Percentiles rank a stretch among this genome's conserved stretches.
Evolutionary conservation across 345 rosid genomes (phyloP).

Genomic region (Luvunga scandens): DNA sequence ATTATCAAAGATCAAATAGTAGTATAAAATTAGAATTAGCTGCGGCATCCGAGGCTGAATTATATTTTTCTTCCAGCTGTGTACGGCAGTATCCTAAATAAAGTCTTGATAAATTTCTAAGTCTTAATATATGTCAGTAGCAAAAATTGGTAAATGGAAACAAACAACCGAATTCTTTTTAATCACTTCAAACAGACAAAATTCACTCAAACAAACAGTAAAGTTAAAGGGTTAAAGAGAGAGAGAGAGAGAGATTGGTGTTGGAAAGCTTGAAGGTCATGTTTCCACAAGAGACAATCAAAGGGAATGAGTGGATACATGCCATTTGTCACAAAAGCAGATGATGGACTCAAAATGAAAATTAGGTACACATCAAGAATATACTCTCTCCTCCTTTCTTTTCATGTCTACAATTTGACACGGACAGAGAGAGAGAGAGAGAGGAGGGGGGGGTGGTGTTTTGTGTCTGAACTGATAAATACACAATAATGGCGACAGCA

Average conservation of each 20-base stretch:
- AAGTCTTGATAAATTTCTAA: too few species aligned
- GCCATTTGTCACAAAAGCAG: constrained; percentile 18
- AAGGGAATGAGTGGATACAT: background rate
- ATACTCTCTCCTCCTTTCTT: background rate
- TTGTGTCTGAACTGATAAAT: constrained; percentile 8
- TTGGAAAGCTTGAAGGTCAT: constrained; percentile 6
- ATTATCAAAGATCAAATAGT: too few species aligned
- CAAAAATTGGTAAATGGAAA: too few species aligned
- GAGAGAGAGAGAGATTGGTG: background rate
- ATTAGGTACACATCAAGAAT: constrained; percentile 26
- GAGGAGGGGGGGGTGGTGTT: background rate
- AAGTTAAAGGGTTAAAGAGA: too few species aligned
- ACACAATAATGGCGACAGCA: constrained; percentile 33
- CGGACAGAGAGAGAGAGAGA: background rate
- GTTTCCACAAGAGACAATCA: background rate
- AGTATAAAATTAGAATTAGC: fast-evolving
- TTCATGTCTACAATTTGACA: background rate
- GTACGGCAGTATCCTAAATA: too few species aligned
- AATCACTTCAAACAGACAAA: background rate
- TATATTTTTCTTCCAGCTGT: too few species aligned
- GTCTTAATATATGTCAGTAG: too few species aligned
- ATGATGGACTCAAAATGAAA: background rate
- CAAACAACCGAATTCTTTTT: too few species aligned
- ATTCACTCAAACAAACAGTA: background rate
- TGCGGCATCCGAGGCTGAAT: fast-evolving